A percentile compares a stretch with the other conserved stretches of the same genome.
Conservation (phyloP, 192 early-diverging fungal species). For the Jimgerdemannia lactiflua region DNA sequence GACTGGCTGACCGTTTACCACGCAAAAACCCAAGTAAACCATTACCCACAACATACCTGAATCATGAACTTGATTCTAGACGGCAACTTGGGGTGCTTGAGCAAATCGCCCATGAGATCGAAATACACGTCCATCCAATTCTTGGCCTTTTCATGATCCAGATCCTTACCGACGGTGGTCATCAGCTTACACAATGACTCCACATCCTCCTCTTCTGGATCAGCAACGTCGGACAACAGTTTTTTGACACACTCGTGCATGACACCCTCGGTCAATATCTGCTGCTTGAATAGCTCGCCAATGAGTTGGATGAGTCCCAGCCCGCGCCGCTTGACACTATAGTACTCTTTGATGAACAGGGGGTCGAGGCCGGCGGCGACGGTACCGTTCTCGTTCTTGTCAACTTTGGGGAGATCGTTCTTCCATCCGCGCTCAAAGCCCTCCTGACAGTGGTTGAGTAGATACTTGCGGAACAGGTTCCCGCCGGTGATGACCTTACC, state of each 20-base stretch:
- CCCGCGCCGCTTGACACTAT: slow-evolving; percentile 87
- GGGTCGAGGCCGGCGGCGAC: slow-evolving; percentile 54
- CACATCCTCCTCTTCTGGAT: slow-evolving; percentile 88
- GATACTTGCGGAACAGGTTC: slow-evolving; percentile 78
- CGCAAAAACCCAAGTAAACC: too few species aligned
- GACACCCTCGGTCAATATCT: slow-evolving; percentile 86
- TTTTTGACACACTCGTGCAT: slow-evolving; percentile 88
- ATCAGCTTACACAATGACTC: slow-evolving; percentile 89
- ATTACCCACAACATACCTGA: slow-evolving; percentile 14
- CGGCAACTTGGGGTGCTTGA: slow-evolving; percentile 59
- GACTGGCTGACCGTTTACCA: too few species aligned
- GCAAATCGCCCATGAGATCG: slow-evolving; percentile 65
- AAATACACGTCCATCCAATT: slow-evolving; percentile 79
- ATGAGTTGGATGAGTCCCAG: slow-evolving; percentile 90
- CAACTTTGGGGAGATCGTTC: slow-evolving; percentile 56
- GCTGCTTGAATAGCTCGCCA: slow-evolving; percentile 87
- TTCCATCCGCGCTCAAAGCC: slow-evolving; percentile 89
- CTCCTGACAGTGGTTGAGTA: slow-evolving; percentile 88
- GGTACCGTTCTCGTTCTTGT: not conserved
- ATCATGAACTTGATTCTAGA: slow-evolving; percentile 92
- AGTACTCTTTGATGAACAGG: slow-evolving; percentile 70
- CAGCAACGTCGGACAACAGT: slow-evolving; percentile 63
- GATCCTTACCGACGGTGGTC: slow-evolving; percentile 76
- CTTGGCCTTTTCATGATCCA: slow-evolving; percentile 42
- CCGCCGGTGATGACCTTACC: slow-evolving; percentile 52